These are phyloP conservation scores for Forsythia suspensa DNA, from an alignment of 257 asterid genomes.

Conservation along the genomic window DNA sequence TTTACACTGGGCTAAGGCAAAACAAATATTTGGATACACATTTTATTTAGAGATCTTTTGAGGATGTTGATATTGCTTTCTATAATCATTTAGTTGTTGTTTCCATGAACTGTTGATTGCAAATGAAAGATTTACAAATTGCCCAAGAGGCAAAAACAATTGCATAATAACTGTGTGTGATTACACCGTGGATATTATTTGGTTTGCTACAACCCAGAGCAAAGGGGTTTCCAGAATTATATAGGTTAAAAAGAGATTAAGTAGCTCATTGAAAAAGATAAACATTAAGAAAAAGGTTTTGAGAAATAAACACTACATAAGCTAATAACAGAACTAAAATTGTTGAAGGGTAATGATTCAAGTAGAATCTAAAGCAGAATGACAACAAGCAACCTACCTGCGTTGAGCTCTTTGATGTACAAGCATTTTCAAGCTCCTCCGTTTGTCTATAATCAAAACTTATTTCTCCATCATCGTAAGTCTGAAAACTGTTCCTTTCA, in stretches of 20 bases:
- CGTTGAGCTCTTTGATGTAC: slow-evolving; percentile 53
- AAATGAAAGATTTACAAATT: neutral
- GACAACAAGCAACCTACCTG: slow-evolving; percentile 52
- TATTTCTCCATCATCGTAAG: slow-evolving; percentile 60
- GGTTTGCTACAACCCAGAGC: neutral
- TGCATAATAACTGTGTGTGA: neutral
- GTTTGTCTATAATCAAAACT: slow-evolving; percentile 67
- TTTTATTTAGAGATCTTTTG: too few relatives aligned
- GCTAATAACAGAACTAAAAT: too few relatives aligned
- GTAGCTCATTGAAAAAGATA: neutral
- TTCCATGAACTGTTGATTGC: neutral
- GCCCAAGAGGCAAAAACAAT: neutral
- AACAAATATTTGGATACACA: neutral
- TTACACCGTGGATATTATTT: neutral
- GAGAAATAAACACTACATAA: neutral
- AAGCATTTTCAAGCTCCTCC: slow-evolving; percentile 51
- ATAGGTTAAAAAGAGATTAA: neutral
- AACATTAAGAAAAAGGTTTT: neutral
- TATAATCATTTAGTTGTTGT: neutral
- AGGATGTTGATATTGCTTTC: neutral
- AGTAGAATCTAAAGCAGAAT: neutral
- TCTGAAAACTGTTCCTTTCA: slow-evolving; percentile 53
- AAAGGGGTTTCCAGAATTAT: neutral
- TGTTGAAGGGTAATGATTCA: neutral
- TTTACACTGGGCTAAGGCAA: neutral